These are phyloP conservation scores for Vicia villosa DNA, from an alignment of 306 rosid species.

Conservation along the genomic window DNA sequence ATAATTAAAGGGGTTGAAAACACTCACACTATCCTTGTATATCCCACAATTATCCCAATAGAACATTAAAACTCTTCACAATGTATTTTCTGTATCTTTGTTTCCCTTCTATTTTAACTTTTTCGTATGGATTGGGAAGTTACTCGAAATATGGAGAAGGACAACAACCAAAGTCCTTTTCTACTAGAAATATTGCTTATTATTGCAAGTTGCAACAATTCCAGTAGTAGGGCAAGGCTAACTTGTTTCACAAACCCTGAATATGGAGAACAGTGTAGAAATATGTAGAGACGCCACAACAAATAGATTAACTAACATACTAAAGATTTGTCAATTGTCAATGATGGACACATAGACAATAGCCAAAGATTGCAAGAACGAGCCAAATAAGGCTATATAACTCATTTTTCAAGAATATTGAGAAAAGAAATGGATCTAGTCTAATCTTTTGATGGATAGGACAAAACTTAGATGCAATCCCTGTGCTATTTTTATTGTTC, in stretches of 20 bases:
- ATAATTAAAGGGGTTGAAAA: conserved; percentile 5
- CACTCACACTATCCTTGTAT: not conserved
- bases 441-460: not conserved
- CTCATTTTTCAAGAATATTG: conserved; percentile 9
- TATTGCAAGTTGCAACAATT: not conserved
- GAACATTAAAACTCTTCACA: conserved; percentile 16
- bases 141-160: not conserved
- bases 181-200: conserved; percentile 4
- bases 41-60: conserved; percentile 3
- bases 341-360: not conserved
- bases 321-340: conserved; percentile 15
- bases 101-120: conserved; percentile 14
- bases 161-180: not conserved
- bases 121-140: conserved; percentile 7
- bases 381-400: not conserved
- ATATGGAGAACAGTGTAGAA: conserved; percentile 5
- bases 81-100: not conserved
- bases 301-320: conserved; percentile 10
- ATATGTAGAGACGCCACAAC: conserved; percentile 1
- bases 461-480: not conserved
- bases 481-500: not conserved
- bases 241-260: not conserved
- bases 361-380: conserved; percentile 5
- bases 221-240: not conserved
- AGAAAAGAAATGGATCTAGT: not conserved